Evolutionary conservation across 2,329 filamentous ascomycete genomes (phyloP), one percentile per base, ranked within the genome.

Genomic region (Nigrograna mackinnonii): DNA sequence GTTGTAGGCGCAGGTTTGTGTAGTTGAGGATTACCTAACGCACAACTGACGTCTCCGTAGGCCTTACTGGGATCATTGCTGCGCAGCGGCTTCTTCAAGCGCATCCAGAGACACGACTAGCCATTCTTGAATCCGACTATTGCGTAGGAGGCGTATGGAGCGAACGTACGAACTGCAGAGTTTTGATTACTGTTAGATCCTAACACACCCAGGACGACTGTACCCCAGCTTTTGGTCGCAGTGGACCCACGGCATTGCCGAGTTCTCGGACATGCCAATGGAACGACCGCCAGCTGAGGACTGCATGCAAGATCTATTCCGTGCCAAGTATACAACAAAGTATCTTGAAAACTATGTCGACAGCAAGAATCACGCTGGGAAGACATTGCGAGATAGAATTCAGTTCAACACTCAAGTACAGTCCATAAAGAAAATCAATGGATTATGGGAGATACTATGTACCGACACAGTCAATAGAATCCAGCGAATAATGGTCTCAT

Each of bases 291-390:
- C 51, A n/a, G 39, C 37, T 22, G 39, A 47, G 16, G 51, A 57
- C 31, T 50, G 41, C 26, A 33, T 33, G 12, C 6, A 44, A 12
- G 49, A 50, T 18, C 37, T 50, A 1, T 57, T 42, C 31, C 35
- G 24, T 5, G 47, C 49, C 6, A 50, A 47, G 35, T 53, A 50
- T 18, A 53, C 47, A 13, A 50, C 42, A 4, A 22, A 51, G 18
- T 57, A 57, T 19, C 37, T 57, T 2, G 38, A 57, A 20, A 26
- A 52, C 1, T 57, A 54, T 41, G 45, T 41, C 21, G 39, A 45
- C 1, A 31, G 19, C 4, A 39, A 30, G 34, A n/a, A 21, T 17
- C 6, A 32, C 24, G 20, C 22, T 17, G 45, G 48, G 2, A 13
- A 5, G 2, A 35, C 44, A n/a, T 18, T 54, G 4, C 41, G 42